Base-by-base conservation (phyloP, 2,329 filamentous ascomycete species). In the Diaporthe ampelina region DNA sequence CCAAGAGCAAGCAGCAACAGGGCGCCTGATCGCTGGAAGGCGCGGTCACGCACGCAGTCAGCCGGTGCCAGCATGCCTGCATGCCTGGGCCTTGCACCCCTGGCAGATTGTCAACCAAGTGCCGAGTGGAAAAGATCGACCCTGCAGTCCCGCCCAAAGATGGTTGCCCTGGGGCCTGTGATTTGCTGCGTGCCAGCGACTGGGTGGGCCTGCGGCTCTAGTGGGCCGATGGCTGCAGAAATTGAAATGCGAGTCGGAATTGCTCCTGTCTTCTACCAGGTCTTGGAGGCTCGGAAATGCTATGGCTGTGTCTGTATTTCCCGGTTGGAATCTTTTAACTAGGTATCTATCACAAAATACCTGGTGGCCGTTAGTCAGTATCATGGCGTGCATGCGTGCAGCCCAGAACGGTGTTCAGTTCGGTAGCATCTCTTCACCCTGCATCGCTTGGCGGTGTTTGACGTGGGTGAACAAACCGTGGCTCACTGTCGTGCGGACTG, bases 51-150 rank as follows among this genome's bases (percentile, higher is more conserved):
- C 24, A 17, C 21, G 67, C 67, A 59, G 67, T 10, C 63, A 52
- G n/a, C 29, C 43, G 29, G 43, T 21, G 24, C 61, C 10, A 40
- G 37, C 37, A 13, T 40, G 37, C 13, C 13, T 17, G 19, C 40
- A 32, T 37, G 15, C 48, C 48, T 68, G 32, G 63, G 29, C 63
- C 63, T 68, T 48, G 59, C 24, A 29, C 24, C 24, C 59, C 40
- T 63, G 37, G 45, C 29, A 52, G 63, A 7, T n/a, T 40, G 63
- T 54, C 63, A 54, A 54, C n/a, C 65, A 75, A 75, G 65, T 75
- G 74, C 74, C 74, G 73, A 74, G 73, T n/a, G 29, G 58, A 40
- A 58, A 65, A 72, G 74, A 73, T 75, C 70, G 71, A 50, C 74
- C 74, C 74, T 75, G 74, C 74, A 73, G 48, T 29, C 56, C 50